phyloP scores from a whole-genome alignment of 257 asterid species.

The Solanum sparsipilum region DNA sequence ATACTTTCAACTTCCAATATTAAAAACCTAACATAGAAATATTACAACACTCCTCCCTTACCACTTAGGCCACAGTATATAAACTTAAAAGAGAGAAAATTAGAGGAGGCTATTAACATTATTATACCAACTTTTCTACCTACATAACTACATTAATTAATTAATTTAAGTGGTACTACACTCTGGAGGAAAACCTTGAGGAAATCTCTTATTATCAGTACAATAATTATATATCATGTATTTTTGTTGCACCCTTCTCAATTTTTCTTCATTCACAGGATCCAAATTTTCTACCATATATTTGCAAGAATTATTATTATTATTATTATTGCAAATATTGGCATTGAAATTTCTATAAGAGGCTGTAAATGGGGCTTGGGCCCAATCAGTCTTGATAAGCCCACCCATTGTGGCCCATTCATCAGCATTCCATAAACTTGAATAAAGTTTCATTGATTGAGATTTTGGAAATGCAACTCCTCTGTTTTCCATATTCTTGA shows the following conservation, averaged over 20 bases:
- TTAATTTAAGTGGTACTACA: background rate
- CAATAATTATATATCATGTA: constrained; percentile 56
- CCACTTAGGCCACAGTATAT: background rate
- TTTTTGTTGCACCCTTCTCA: constrained; percentile 41
- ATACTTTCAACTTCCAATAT: background rate
- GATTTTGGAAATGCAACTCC: constrained; percentile 37
- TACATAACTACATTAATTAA: background rate
- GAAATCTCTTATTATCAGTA: constrained; percentile 35
- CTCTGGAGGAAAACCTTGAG: constrained; percentile 29
- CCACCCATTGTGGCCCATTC: constrained; percentile 75
- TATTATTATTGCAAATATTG: constrained; percentile 1
- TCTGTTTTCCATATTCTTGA: constrained; percentile 40
- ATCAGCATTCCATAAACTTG: constrained; percentile 55
- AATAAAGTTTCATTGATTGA: constrained; percentile 39
- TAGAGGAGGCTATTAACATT: background rate
- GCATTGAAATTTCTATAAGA: constrained; percentile 28
- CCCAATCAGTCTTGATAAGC: constrained; percentile 48
- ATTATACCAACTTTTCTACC: background rate
- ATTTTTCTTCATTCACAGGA: constrained; percentile 9
- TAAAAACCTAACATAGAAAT: background rate
- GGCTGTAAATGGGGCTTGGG: constrained; percentile 48
- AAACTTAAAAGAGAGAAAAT: background rate
- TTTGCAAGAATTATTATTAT: background rate
- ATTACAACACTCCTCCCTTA: background rate
- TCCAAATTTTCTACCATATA: constrained; percentile 10